Base-by-base conservation (phyloP, 116 monocot species). In the Posidonia oceanica region DNA sequence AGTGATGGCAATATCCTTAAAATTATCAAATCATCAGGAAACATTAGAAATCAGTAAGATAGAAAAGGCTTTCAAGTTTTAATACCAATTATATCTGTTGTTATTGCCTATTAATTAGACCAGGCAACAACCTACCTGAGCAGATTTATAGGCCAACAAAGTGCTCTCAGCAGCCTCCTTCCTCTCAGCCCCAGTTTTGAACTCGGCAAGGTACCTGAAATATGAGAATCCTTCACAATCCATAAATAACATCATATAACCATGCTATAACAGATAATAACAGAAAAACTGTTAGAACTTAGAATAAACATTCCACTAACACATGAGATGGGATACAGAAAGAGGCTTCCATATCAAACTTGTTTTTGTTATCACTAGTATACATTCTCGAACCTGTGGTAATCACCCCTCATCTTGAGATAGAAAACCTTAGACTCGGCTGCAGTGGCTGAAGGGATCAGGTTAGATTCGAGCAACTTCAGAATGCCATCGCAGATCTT, bases 401-500 rank as follows among this genome's bases (percentile, higher is more conserved):
- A 86, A 52, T 86, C 86, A n/a, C 86, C 86, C 78, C 83, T 86
- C 86, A 86, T 86, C 78, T 86, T 86, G 59, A 83, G 83, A 65
- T 86, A 86, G 54, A 86, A 86, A n/a, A 86, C 86, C 71, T 86
- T 86, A n/a, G 86, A 86, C 58, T 86, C 86, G 12, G 86, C 80
- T 44, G 86, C 40, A 41, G 72, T 70, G 20, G 86, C 68, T 10
- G 86, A 78, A 14, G 80, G 86, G 14, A 86, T 70, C 2, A 86
- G 86, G 72, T 86, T 80, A 22, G 86, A 75, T 13, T 86, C 86
- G 1, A 86, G 78, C 69, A 86, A 66, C 77, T 77, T 77, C 39
- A 86, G 66, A 39, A 86, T 86, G 13, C 83, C 80, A 67, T 83
- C 80, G 57, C 86, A 86, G 61, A 86, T 86, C 62, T 83, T 86